Percentiles rank a stretch among this genome's conserved stretches.
phyloP scores from a whole-genome alignment of 1,284 basidiomycete species.

The Cutaneotrichosporon cavernicola region DNA sequence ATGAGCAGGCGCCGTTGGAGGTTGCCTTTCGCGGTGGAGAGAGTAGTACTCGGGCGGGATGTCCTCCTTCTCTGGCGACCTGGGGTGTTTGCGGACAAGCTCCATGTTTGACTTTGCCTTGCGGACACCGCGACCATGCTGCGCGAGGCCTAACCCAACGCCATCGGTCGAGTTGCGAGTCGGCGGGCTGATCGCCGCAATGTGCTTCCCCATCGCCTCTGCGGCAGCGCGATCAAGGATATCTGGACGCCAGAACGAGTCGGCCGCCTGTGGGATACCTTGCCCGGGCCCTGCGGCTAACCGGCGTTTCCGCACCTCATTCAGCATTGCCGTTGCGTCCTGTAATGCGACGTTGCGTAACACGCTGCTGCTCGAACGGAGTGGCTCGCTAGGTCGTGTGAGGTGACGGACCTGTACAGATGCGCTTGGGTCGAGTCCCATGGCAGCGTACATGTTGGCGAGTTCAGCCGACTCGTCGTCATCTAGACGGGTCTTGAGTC shows the following conservation, averaged over 20 bases:
- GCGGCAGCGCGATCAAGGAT: conserved; percentile 14
- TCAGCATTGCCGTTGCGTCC: conserved; percentile 17
- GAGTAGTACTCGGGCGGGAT: conserved; percentile 7
- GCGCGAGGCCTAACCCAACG: conserved; percentile 37
- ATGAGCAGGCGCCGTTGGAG: not conserved
- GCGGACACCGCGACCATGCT: conserved; percentile 37
- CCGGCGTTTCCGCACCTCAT: conserved; percentile 8
- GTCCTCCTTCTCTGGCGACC: conserved; percentile 43
- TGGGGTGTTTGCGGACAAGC: conserved; percentile 31
- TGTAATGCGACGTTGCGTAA: conserved; percentile 26
- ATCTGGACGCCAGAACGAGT: conserved; percentile 7
- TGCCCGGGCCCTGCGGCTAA: conserved; percentile 12
- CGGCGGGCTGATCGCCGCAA: conserved; percentile 24
- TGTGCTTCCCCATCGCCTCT: conserved; percentile 17
- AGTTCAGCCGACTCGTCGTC: conserved; percentile 36
- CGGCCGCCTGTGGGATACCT: not conserved
- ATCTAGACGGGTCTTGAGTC: conserved; percentile 37
- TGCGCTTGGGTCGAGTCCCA: conserved; percentile 29
- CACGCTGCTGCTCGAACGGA: conserved; percentile 25
- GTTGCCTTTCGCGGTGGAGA: not conserved
- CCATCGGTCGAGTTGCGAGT: conserved; percentile 17
- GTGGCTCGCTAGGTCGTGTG: conserved; percentile 18
- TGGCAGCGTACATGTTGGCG: conserved; percentile 37
- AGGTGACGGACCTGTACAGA: conserved; percentile 21
- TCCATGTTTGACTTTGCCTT: conserved; percentile 43